Evolutionary conservation across 169 alveolate species (phyloP).

Genomic region (Babesia divergens): DNA sequence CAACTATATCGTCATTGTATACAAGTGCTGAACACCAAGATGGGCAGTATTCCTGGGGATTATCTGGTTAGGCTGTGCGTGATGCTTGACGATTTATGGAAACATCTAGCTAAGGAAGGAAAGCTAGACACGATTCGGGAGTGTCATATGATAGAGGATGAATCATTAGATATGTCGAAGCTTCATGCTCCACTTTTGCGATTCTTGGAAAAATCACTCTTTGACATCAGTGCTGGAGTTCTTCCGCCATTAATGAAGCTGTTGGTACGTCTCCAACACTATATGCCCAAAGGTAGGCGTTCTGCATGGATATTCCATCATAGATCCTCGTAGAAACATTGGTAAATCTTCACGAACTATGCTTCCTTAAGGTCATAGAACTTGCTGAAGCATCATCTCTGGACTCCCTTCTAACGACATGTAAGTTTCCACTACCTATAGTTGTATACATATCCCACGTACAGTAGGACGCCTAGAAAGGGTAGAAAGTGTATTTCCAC

Average conservation of each 20-base stretch:
- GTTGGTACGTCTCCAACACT: neutral
- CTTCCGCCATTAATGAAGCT: neutral
- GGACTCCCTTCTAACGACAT: neutral
- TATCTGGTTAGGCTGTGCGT: neutral
- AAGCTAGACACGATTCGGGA: neutral
- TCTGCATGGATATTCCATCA: neutral
- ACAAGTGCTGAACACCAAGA: neutral
- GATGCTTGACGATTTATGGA: slow-evolving; percentile 5
- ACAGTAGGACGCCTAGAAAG: slow-evolving; percentile 1
- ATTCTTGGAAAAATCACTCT: neutral
- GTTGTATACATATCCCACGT: neutral
- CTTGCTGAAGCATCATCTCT: neutral
- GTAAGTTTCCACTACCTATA: neutral
- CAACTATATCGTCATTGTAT: neutral
- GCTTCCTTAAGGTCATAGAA: slow-evolving; percentile 14
- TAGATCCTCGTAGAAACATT: neutral
- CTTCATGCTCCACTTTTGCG: slow-evolving; percentile 2
- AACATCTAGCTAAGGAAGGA: neutral
- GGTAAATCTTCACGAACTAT: neutral
- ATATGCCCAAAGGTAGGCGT: neutral
- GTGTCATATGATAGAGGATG: neutral
- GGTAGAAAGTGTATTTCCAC: neutral
- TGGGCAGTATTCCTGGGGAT: neutral
- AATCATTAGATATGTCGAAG: neutral
- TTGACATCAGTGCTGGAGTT: neutral